These are phyloP conservation scores for Fistulinella cinereoalba DNA, from an alignment of 1,284 basidiomycete species.

Conservation along the genomic window DNA sequence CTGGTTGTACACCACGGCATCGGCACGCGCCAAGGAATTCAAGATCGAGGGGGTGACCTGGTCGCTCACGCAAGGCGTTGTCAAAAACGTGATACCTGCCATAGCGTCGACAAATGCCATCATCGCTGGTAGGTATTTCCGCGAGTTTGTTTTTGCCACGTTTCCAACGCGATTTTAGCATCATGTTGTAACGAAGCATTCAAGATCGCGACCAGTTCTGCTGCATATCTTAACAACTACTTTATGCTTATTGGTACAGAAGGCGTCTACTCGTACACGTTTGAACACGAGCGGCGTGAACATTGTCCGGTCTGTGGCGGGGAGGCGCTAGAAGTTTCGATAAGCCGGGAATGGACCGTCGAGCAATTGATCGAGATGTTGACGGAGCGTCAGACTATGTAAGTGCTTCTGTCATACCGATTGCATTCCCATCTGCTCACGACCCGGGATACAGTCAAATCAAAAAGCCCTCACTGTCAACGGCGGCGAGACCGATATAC, in stretches of 20 bases:
- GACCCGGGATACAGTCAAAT: constrained; percentile 68
- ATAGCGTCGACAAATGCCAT: constrained; percentile 97
- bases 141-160: neutral
- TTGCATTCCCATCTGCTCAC: constrained; percentile 9
- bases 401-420: constrained; percentile 33
- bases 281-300: constrained; percentile 88
- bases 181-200: constrained; percentile 99
- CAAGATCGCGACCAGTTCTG: constrained; percentile 95
- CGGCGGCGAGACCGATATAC: constrained; percentile 73
- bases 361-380: constrained; percentile 85
- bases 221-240: constrained; percentile 95
- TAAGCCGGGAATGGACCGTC: constrained; percentile 73
- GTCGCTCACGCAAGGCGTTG: constrained; percentile 96
- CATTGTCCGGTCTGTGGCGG: constrained; percentile 99
- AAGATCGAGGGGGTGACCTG: constrained; percentile 98
- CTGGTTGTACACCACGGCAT: constrained; percentile 87
- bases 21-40: constrained; percentile 83
- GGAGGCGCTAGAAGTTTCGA: constrained; percentile 70
- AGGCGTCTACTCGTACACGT: constrained; percentile 96
- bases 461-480: constrained; percentile 85
- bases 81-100: constrained; percentile 99
- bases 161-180: constrained; percentile 47
- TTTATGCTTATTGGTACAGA: constrained; percentile 98
- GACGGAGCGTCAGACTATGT: constrained; percentile 86
- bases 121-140: constrained; percentile 68